A percentile compares a stretch with the other conserved stretches of the same genome.
Evolutionary conservation across 495 filamentous ascomycete species (phyloP).

Genomic region (Penicillium pulvis): DNA sequence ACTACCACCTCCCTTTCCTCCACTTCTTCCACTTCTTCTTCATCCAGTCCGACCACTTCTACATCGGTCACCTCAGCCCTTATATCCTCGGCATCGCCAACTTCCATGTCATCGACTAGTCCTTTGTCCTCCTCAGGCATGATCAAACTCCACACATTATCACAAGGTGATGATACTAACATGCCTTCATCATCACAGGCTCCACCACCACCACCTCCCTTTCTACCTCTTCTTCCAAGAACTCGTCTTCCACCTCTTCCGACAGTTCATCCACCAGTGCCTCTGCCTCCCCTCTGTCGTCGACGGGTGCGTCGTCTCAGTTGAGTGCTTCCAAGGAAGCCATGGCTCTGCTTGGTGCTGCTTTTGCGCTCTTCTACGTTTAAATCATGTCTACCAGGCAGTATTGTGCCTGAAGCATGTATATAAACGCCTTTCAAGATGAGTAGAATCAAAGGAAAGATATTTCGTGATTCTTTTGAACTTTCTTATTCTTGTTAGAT

Average conservation of each 20-base stretch:
- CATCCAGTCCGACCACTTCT: constrained; percentile 13
- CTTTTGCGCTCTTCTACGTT: constrained; percentile 15
- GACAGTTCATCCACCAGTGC: not conserved
- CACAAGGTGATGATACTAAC: not conserved
- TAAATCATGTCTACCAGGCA: constrained; percentile 6
- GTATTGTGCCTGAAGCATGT: not conserved
- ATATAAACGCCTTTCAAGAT: not conserved
- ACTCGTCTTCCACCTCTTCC: not conserved
- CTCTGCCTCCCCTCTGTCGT: not conserved
- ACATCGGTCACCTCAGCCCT: constrained; percentile 12
- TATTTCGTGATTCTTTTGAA: not conserved
- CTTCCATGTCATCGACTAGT: constrained; percentile 10
- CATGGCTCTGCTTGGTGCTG: constrained; percentile 17
- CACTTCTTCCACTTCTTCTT: constrained; percentile 11
- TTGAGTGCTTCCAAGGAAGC: constrained; percentile 9
- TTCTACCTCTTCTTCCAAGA: not conserved
- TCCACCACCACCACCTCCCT: not conserved
- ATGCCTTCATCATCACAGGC: not conserved
- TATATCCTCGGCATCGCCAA: constrained; percentile 9
- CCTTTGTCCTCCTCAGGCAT: constrained; percentile 20
- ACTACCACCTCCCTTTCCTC: constrained; percentile 8
- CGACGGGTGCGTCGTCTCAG: constrained; percentile 11
- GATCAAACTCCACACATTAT: constrained; percentile 13
- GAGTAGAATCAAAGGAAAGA: not conserved
- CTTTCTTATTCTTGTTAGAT: not conserved